Percentiles rank a stretch among this genome's conserved stretches.
phyloP scores from a whole-genome alignment of 2,329 filamentous ascomycete genomes.

The Venturiaceae sp. region DNA sequence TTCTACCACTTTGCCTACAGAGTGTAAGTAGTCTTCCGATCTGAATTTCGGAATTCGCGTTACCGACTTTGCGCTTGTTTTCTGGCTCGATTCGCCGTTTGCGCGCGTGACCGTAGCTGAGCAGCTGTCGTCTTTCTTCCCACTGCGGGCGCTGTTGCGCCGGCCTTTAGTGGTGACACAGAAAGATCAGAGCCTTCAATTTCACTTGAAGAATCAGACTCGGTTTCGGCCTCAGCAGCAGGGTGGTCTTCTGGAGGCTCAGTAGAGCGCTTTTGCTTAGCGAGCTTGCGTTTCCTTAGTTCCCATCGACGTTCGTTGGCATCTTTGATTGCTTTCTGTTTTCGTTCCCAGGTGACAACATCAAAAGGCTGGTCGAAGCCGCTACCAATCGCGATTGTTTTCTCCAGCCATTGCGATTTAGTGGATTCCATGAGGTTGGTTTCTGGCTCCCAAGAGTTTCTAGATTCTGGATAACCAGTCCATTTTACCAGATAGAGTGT shows the following conservation, averaged over 20 bases:
- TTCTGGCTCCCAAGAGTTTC: not conserved
- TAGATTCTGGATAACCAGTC: not conserved
- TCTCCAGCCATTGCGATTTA: not conserved
- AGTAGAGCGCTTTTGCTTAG: not conserved
- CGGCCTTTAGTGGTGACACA: too few relatives aligned
- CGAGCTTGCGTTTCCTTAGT: not conserved
- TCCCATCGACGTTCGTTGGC: not conserved
- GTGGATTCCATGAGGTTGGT: not conserved
- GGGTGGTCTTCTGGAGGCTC: not conserved
- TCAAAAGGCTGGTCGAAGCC: not conserved
- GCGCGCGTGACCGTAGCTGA: not conserved
- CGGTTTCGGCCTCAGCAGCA: not conserved
- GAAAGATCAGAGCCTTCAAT: too few relatives aligned
- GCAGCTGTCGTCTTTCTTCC: not conserved
- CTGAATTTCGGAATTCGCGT: not conserved
- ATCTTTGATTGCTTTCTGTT: not conserved
- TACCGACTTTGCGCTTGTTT: not conserved
- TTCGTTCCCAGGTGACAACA: not conserved
- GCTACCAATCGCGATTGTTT: not conserved
- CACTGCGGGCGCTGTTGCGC: not conserved
- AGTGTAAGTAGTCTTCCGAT: not conserved
- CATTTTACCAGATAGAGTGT: not conserved
- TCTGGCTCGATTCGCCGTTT: not conserved
- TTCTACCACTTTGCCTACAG: not conserved
- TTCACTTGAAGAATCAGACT: too few relatives aligned